A percentile compares a stretch with the other conserved stretches of the same genome.
phyloP scores from a whole-genome alignment of 352 stramenopile species.

The Globisporangium carolinianum region DNA sequence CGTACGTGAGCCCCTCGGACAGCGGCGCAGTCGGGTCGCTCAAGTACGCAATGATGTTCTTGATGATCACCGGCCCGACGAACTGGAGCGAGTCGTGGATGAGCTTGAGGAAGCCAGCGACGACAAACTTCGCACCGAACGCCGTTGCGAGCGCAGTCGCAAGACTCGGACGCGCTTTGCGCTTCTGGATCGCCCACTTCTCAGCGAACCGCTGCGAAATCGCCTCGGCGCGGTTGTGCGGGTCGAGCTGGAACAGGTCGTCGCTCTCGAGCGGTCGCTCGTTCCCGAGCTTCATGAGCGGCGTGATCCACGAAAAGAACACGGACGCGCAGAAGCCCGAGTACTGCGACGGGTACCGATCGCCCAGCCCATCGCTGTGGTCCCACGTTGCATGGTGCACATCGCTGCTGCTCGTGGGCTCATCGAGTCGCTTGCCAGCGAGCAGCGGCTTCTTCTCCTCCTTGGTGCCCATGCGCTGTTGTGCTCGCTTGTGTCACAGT shows the following conservation, averaged over 20 bases:
- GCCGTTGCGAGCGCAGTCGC: constrained; percentile 33
- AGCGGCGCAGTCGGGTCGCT: constrained; percentile 52
- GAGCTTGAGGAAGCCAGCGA: constrained; percentile 66
- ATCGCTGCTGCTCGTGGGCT: neutral
- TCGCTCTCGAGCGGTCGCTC: constrained; percentile 65
- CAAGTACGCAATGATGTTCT: constrained; percentile 80
- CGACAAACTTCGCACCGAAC: constrained; percentile 51
- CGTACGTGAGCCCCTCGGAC: constrained; percentile 54
- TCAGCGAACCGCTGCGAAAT: constrained; percentile 38
- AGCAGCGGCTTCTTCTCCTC: constrained; percentile 28
- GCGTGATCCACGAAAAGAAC: constrained; percentile 86
- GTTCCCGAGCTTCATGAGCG: constrained; percentile 81
- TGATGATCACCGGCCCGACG: constrained; percentile 76
- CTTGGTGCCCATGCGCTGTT: neutral
- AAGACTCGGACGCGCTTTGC: constrained; percentile 34
- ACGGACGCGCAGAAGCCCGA: constrained; percentile 39
- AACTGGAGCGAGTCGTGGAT: constrained; percentile 83
- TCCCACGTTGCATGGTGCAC: neutral
- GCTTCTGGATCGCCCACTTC: constrained; percentile 36
- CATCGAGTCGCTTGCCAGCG: neutral
- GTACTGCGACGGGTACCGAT: constrained; percentile 60
- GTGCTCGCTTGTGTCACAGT: no score
- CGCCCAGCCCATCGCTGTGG: constrained; percentile 22
- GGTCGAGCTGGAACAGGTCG: constrained; percentile 83
- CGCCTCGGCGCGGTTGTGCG: constrained; percentile 47